Conservation (phyloP, 108 stramenopile genomes). For the Stephanodiscus triporus region DNA sequence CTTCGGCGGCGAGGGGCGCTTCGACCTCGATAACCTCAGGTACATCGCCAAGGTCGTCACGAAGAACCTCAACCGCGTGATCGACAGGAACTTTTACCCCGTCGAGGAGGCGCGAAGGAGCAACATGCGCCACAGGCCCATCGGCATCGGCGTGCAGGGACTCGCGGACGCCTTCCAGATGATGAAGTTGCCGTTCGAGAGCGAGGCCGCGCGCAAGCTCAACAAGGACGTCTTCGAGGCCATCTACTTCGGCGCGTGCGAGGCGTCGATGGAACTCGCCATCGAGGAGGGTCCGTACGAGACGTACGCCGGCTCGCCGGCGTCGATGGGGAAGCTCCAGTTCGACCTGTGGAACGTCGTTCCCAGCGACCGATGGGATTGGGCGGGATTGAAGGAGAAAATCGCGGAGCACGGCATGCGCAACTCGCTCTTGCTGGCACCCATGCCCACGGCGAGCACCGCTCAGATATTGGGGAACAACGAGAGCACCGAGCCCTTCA, state of each 20-base stretch:
- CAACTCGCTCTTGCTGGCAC: conserved; percentile 98
- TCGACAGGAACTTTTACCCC: conserved; percentile 99
- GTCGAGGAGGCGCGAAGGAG: conserved; percentile 81
- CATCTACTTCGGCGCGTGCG: conserved; percentile 97
- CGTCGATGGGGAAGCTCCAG: conserved; percentile 95
- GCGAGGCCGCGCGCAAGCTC: conserved; percentile 77
- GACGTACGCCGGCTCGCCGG: conserved; percentile 94
- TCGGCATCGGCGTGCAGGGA: conserved; percentile 99
- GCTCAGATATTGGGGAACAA: conserved; percentile 99
- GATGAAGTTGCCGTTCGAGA: conserved; percentile 96
- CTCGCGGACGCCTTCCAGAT: conserved; percentile 97
- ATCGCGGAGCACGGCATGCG: conserved; percentile 93
- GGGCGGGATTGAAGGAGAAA: conserved; percentile 86
- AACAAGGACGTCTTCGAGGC: conserved; percentile 99
- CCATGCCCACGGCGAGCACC: conserved; percentile 99
- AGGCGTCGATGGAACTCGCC: conserved; percentile 94
- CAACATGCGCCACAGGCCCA: conserved; percentile 98
- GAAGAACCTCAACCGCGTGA: conserved; percentile 96
- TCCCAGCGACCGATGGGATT: conserved; percentile 93
- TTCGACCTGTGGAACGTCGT: conserved; percentile 97
- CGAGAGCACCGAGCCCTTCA: conserved; percentile 99
- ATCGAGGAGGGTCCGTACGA: conserved; percentile 92
- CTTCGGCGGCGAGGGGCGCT: conserved; percentile 52
- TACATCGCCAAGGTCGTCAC: conserved; percentile 94
- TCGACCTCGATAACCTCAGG: conserved; percentile 89